Evolutionary conservation across 73 alveolate genomes (phyloP).

Genomic region (Symbiodinium natans): DNA sequence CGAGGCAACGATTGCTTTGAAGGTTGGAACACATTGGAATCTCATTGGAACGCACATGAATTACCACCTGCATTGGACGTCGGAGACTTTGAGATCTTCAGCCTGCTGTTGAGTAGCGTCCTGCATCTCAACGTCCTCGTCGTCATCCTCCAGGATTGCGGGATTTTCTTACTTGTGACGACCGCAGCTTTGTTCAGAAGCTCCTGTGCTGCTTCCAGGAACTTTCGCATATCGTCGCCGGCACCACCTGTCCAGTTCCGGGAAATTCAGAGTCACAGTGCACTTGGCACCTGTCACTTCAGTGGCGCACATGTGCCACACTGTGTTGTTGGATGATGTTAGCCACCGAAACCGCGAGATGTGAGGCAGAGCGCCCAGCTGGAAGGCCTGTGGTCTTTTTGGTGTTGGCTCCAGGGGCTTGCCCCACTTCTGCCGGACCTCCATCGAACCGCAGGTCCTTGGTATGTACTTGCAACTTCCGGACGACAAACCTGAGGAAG

Average conservation of each 20-base stretch:
- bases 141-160: background rate
- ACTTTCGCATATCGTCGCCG: constrained; percentile 72
- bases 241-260: constrained; percentile 33
- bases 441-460: constrained; percentile 84
- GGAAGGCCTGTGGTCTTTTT: constrained; percentile 70
- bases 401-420: constrained; percentile 41
- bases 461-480: too few relatives aligned
- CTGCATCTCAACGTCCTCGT: background rate
- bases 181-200: background rate
- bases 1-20: too few relatives aligned
- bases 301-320: too few relatives aligned
- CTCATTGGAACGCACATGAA: too few relatives aligned
- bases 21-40: too few relatives aligned
- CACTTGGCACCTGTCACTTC: too few relatives aligned
- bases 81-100: too few relatives aligned
- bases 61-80: too few relatives aligned
- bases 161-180: background rate
- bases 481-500: too few relatives aligned
- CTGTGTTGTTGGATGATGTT: too few relatives aligned
- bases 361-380: too few relatives aligned
- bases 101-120: background rate
- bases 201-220: constrained; percentile 80
- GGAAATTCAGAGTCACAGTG: background rate
- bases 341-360: too few relatives aligned
- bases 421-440: background rate